Evolutionary conservation across 2,329 filamentous ascomycete species (phyloP), one percentile per base, ranked within the genome.

Genomic region (Colletotrichum musae): DNA sequence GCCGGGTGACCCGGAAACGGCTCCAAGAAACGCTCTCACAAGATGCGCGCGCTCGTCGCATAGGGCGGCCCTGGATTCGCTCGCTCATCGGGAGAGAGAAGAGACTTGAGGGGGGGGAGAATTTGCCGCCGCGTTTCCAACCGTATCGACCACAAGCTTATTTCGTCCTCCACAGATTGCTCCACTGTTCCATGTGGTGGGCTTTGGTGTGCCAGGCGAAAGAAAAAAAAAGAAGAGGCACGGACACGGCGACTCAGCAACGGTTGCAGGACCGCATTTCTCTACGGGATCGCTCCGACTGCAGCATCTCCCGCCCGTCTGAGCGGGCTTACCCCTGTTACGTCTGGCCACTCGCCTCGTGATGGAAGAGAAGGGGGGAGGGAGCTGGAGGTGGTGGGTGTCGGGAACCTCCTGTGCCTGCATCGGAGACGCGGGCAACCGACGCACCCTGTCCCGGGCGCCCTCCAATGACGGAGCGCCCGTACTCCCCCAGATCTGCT

Each of bases 131-230:
- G 36, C 45, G 56, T 60, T 54, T 69, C 48, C 21, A 54, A 36
- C 66, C 16, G 52, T 58, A 24, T 43, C 32, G 39, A 16, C n/a
- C 56, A 69, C 56, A 69, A 69, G 62, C 62, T 69, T 69, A 66
- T 41, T 66, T 45, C 12, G 4, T 43, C 15, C 26, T 45, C 26
- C 6, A 13, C 45, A 48, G n/a, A 48, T 10, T 41, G 32, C 28
- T 58, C 32, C 32, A 45, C 53, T 52, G 65, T 54, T 68, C 59
- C 65, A 68, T 48, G 45, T 58, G 28, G 26, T 6, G 16, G 53
- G 32, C 32, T 36, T 9, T 9, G 10, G 65, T 68, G 52, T 64
- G 53, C 48, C 39, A 54, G 28, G 53, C 39, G 48, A 60, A 48
- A 36, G 21, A 60, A 51, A 57, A 48, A 48, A 60, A 48, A 36